Percentiles rank a stretch among this genome's conserved stretches.
These are phyloP conservation scores for Poronia punctata DNA, from an alignment of 495 filamentous ascomycete genomes.

Conservation along the genomic window DNA sequence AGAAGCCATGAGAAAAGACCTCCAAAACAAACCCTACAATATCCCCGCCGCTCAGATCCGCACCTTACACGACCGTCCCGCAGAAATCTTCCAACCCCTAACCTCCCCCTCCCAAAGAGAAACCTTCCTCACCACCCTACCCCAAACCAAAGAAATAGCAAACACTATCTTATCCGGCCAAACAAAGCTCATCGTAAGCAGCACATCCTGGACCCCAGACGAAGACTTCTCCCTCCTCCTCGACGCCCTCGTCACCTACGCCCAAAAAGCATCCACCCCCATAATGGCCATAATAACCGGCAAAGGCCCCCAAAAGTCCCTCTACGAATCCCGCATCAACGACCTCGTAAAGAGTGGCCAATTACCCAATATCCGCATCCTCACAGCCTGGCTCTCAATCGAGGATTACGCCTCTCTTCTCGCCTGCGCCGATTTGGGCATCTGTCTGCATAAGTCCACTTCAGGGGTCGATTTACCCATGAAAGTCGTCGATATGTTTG, in stretches of 20 bases:
- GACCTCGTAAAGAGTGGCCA: conserved; percentile 50
- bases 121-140: conserved; percentile 53
- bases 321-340: conserved; percentile 61
- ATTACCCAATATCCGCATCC: conserved; percentile 60
- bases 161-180: conserved; percentile 46
- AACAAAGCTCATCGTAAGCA: conserved; percentile 70
- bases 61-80: conserved; percentile 81
- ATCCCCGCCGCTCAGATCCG: conserved; percentile 58
- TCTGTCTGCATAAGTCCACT: conserved; percentile 86
- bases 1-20: conserved; percentile 70
- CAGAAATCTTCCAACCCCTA: conserved; percentile 72
- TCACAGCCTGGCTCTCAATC: conserved; percentile 75
- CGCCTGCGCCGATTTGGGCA: conserved; percentile 81
- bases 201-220: conserved; percentile 93
- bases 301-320: conserved; percentile 74
- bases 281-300: conserved; percentile 84
- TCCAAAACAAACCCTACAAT: conserved; percentile 54
- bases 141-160: conserved; percentile 52
- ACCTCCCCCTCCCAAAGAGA: conserved; percentile 35
- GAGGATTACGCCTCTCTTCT: conserved; percentile 80
- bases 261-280: conserved; percentile 42
- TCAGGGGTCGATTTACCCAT: conserved; percentile 95
- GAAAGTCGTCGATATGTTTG: conserved; percentile 99
- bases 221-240: conserved; percentile 91
- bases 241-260: conserved; percentile 70